Base-by-base conservation (phyloP, 2,329 filamentous ascomycete species). In the Phoma herbarum region DNA sequence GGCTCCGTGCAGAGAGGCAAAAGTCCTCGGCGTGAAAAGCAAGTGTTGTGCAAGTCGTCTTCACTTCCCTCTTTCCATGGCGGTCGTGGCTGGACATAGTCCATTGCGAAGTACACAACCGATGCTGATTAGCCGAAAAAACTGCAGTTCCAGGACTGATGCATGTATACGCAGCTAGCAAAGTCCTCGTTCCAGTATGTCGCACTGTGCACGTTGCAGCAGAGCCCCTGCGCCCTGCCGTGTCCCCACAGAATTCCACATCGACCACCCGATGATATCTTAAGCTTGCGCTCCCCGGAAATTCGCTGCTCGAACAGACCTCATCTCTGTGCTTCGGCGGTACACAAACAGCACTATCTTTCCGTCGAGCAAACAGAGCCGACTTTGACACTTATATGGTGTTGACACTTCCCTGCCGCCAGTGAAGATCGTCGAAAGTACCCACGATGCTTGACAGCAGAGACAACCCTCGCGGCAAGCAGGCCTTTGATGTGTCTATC, bases 401-500 rank as follows among this genome's bases (percentile, higher is more conserved):
- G n/a, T 41, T 25, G 35, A 26, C 26, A 33, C 35, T 41, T 41
- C 26, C 18, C 39, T 44, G 23, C 26, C 28, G 25, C 28, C 23
- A 46, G 16, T 60, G 35, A 54, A 20, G 44, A 49, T 41, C 39
- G 37, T 50, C 44, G 26, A 29, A 44, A n/a, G 12, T 26, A 29
- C 16, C 37, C 33, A 48, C 26, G 20, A 57, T 53, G 45, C 37
- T 52, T 14, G 29, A 20, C 20, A 50, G 62, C 20, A 67, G 64
- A 53, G 55, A 64, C 6, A 70, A 71, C 49, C 59, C 67, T 29
- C 67, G 71, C 20, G 71, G 73, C 20, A 39, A 37, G 22, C 60
- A 69, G 49, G 68, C 72, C 6, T 35, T 74, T 22, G 41, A 61
- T 22, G 52, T 70, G 1, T 70, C 71, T 10, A 47, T 62, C n/a